These are phyloP conservation scores for Globisporangium cystogenes DNA, from an alignment of 352 stramenopile genomes.

Conservation along the genomic window DNA sequence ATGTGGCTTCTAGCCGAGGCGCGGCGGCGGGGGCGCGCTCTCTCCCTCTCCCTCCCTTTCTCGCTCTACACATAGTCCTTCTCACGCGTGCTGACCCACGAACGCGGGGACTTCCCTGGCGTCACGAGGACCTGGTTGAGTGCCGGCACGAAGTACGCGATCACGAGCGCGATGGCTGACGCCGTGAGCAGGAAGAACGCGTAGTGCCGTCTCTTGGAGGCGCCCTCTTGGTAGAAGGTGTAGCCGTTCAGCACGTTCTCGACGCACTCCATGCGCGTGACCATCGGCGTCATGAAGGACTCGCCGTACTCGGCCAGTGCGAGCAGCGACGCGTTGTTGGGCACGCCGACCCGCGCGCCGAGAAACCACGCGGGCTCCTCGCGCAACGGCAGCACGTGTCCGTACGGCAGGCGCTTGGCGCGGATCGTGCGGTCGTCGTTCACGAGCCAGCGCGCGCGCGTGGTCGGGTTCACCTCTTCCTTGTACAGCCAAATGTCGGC, in stretches of 20 bases:
- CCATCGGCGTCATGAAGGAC: constrained; percentile 66
- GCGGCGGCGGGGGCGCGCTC: too few species aligned
- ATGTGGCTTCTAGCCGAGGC: neutral
- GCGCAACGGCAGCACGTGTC: constrained; percentile 55
- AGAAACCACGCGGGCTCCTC: constrained; percentile 41
- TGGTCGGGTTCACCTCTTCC: constrained; percentile 33
- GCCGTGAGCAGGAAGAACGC: constrained; percentile 21
- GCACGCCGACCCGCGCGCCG: constrained; percentile 42
- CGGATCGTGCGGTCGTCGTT: constrained; percentile 71
- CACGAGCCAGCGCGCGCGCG: constrained; percentile 41
- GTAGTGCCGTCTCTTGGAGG: constrained; percentile 16
- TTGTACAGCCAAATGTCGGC: constrained; percentile 79
- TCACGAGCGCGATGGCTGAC: constrained; percentile 21
- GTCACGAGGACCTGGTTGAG: constrained; percentile 19
- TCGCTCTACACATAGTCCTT: constrained; percentile 14
- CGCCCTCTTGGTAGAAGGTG: constrained; percentile 52
- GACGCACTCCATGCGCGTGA: constrained; percentile 72
- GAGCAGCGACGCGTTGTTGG: constrained; percentile 51
- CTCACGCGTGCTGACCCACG: constrained; percentile 18
- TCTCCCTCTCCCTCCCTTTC: too few species aligned
- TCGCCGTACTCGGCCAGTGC: constrained; percentile 60
- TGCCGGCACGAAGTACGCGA: constrained; percentile 19
- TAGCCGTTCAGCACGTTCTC: constrained; percentile 78
- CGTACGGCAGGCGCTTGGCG: constrained; percentile 52
- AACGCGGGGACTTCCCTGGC: constrained; percentile 14